Evolutionary conservation across 2,329 filamentous ascomycete species (phyloP), one percentile per base, ranked within the genome.

Genomic region (Pestalotiopsis sp.): DNA sequence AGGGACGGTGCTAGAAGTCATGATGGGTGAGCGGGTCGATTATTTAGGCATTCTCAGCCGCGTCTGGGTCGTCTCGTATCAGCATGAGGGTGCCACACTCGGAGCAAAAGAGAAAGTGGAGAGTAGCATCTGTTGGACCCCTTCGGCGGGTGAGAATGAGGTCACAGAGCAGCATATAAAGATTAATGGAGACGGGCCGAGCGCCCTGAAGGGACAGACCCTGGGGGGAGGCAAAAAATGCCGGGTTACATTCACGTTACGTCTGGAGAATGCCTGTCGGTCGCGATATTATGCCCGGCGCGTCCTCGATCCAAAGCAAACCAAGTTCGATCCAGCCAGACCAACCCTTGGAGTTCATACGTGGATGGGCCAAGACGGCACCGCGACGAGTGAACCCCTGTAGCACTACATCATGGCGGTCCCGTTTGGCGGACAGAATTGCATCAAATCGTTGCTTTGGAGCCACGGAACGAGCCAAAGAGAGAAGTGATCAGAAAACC

Each of bases 1-100:
- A 65, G 63, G 62, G 67, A 71, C 9, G 71, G 69, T 74, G 20
- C 59, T 69, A 31, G 72, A 76, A 40, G 72, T 73, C 76, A 77
- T 70, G 7, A 13, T 70, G 52, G 25, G 41, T 25, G 66, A 38
- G 49, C 38, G 13, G 27, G 31, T 63, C 17, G 36, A 23, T 67
- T 62, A 56, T 67, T 62, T 62, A 20, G 66, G 40, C 59, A 63
- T 67, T 52, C 23, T 60, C 23, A 66, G 57, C 56, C 52, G 31
- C 27, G 20, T 40, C 17, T 36, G 31, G 36, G 17, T n/a, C 14
- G 36, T 62, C 59, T 62, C 64, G 65, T 23, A 25, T 45, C 25
- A 41, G 23, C 23, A 66, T 60, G 31, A 38, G 27, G 52, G 65
- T 66, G 65, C 52, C 65, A 66, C 65, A 66, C 65, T 20, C 56